A percentile compares a stretch with the other conserved stretches of the same genome.
Conservation (phyloP, 2,329 filamentous ascomycete genomes). For the Nemania serpens region DNA sequence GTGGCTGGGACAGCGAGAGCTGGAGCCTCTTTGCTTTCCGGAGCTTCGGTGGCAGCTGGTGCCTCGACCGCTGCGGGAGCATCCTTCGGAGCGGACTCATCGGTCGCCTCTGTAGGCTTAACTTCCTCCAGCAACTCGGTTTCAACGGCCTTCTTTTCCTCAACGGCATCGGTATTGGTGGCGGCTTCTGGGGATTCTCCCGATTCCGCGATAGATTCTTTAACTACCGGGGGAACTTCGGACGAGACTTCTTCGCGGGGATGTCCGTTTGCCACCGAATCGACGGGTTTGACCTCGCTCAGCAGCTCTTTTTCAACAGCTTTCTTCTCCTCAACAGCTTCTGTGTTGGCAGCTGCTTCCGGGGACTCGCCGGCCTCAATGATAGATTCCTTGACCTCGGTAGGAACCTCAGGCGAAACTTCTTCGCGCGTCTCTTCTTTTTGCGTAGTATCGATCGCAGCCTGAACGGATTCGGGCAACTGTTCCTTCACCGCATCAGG, state of each 20-base stretch:
- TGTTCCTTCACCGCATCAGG: slow-evolving; percentile 59
- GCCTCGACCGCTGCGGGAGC: slow-evolving; percentile 24
- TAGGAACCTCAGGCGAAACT: slow-evolving; percentile 57
- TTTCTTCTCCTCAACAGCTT: slow-evolving; percentile 76
- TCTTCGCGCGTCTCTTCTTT: slow-evolving; percentile 51
- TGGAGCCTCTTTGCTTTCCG: slow-evolving; percentile 23
- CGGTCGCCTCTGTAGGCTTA: slow-evolving; percentile 46
- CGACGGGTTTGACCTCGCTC: slow-evolving; percentile 57
- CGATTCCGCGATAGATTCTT: slow-evolving; percentile 61
- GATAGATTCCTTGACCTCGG: slow-evolving; percentile 62
- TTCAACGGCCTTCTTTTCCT: slow-evolving; percentile 77
- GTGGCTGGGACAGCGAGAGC: slow-evolving; percentile 6
- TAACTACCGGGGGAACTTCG: slow-evolving; percentile 60
- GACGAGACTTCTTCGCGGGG: slow-evolving; percentile 52
- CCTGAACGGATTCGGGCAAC: slow-evolving; percentile 56
- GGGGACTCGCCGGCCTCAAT: slow-evolving; percentile 63
- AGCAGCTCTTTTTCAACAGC: slow-evolving; percentile 75
- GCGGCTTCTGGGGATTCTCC: slow-evolving; percentile 72
- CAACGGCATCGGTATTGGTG: slow-evolving; percentile 67
- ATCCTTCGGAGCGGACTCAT: slow-evolving; percentile 30
- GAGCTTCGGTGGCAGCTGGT: slow-evolving; percentile 19
- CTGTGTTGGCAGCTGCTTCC: slow-evolving; percentile 71
- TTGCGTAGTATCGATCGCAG: slow-evolving; percentile 49
- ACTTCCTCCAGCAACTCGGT: slow-evolving; percentile 64
- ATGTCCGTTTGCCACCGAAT: slow-evolving; percentile 43